A percentile compares a stretch with the other conserved stretches of the same genome.
Evolutionary conservation across 306 rosid species (phyloP).

Genomic region (Pyrus pyrifolia): DNA sequence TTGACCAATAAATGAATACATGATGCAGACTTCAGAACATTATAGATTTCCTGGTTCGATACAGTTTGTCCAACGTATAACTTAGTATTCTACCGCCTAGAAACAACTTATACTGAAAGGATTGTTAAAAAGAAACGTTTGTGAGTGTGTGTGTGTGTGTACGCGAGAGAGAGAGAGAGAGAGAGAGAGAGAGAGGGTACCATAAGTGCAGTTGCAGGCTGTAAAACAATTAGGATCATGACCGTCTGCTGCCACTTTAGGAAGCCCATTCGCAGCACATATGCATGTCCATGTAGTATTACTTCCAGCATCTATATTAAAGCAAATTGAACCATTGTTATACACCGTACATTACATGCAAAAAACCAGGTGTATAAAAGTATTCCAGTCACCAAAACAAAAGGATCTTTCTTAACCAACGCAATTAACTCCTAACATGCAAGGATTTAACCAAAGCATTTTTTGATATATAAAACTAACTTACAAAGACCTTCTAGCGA

Average conservation of each 20-base stretch:
- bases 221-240: slow-evolving; percentile 52
- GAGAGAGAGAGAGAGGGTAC: slow-evolving; percentile 39
- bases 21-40: no score
- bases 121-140: no score
- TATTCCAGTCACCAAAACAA: neutral
- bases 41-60: no score
- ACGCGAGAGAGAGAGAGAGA: neutral
- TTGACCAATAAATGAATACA: neutral
- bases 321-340: neutral
- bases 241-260: slow-evolving; percentile 52
- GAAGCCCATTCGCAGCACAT: slow-evolving; percentile 61
- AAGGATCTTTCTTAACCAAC: neutral
- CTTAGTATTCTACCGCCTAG: no score
- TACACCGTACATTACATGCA: neutral
- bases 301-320: slow-evolving; percentile 46
- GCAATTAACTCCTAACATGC: neutral
- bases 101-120: no score
- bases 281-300: slow-evolving; percentile 61
- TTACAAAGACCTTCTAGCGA: neutral
- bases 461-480: neutral
- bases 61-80: no score
- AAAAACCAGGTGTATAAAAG: neutral
- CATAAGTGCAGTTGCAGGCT: slow-evolving; percentile 84
- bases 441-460: neutral
- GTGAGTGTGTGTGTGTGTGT: neutral